These are phyloP conservation scores for Candolleomyces efflorescens DNA, from an alignment of 768 basidiomycete genomes.

Conservation along the genomic window DNA sequence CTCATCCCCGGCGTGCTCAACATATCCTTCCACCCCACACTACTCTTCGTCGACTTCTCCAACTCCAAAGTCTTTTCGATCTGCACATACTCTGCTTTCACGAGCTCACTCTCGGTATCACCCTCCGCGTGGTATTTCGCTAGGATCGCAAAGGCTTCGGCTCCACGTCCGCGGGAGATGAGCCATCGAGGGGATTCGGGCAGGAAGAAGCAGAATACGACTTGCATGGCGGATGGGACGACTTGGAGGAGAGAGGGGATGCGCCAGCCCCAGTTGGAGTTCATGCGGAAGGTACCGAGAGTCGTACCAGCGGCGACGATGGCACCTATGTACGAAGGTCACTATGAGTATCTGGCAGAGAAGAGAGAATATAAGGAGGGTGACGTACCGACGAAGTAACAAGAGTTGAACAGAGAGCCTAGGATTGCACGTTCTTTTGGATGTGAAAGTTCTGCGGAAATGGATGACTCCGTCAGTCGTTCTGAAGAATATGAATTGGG, in stretches of 20 bases:
- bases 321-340: constrained; percentile 31
- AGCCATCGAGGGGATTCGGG: constrained; percentile 69
- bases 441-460: constrained; percentile 50
- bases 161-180: constrained; percentile 48
- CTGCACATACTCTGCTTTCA: constrained; percentile 53
- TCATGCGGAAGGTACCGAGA: constrained; percentile 59
- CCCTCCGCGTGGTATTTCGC: constrained; percentile 61
- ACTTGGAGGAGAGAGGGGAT: constrained; percentile 62
- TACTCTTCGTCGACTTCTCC: constrained; percentile 42
- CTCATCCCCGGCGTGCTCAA: constrained; percentile 48
- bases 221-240: constrained; percentile 48
- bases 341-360: background rate
- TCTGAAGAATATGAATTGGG: background rate
- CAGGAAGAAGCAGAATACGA: constrained; percentile 51
- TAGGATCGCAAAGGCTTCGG: constrained; percentile 44
- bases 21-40: constrained; percentile 41
- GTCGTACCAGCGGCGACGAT: constrained; percentile 59
- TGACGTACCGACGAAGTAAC: constrained; percentile 50
- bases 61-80: constrained; percentile 53
- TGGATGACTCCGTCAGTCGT: background rate
- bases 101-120: constrained; percentile 47
- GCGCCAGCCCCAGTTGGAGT: constrained; percentile 62
- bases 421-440: constrained; percentile 66
- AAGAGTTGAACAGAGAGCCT: constrained; percentile 60
- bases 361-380: background rate